These are phyloP conservation scores for Epithemia pelagica DNA, from an alignment of 108 stramenopile genomes.

Conservation along the genomic window DNA sequence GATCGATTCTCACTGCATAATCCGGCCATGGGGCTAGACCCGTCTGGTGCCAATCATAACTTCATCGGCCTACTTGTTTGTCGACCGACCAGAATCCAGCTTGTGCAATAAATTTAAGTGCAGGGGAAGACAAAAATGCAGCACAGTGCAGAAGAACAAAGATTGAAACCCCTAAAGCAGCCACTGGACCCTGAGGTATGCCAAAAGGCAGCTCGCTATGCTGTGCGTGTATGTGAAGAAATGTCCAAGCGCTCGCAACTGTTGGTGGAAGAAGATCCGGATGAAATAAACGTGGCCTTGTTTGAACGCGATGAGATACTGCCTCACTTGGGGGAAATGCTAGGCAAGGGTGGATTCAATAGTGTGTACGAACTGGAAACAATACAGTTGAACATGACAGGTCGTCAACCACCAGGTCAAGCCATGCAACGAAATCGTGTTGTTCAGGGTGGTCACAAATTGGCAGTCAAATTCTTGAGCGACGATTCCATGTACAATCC, in stretches of 20 bases:
- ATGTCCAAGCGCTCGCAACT: conserved; percentile 44
- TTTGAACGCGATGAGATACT: conserved; percentile 53
- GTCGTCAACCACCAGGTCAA: conserved; percentile 10
- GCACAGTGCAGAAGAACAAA: background rate
- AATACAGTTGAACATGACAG: conserved; percentile 26
- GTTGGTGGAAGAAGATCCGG: conserved; percentile 25
- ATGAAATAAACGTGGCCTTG: conserved; percentile 29
- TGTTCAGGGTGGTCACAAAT: conserved; percentile 10
- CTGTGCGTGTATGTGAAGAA: conserved; percentile 40
- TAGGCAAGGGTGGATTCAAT: conserved; percentile 53
- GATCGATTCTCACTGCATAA: no score
- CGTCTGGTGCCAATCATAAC: no score
- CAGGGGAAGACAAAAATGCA: background rate
- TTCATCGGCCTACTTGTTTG: no score
- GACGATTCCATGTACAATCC: conserved; percentile 40
- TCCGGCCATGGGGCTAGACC: no score
- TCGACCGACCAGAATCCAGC: no score
- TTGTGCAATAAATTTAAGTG: no score
- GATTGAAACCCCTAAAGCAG: conserved; percentile 9
- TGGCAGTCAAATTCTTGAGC: conserved; percentile 59
- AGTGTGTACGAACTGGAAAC: conserved; percentile 44
- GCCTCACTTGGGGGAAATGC: conserved; percentile 39
- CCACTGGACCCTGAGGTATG: conserved; percentile 38
- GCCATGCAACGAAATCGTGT: background rate
- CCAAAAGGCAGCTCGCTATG: conserved; percentile 46